phyloP scores from a whole-genome alignment of 257 asterid species.

The Nicotiana noctiflora region DNA sequence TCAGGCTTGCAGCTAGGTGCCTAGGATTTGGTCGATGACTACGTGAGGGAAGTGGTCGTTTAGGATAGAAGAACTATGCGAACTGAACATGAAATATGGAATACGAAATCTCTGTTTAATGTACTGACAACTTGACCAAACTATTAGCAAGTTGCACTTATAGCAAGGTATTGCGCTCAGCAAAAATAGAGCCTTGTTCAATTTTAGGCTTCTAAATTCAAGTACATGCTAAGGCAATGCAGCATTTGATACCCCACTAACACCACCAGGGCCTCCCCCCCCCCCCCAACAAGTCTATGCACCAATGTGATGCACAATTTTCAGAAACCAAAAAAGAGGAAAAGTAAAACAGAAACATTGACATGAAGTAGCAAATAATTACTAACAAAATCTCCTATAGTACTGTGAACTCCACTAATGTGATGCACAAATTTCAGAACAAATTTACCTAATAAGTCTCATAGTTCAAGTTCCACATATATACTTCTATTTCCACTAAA shows the following conservation, averaged over 20 bases:
- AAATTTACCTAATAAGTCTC: background rate
- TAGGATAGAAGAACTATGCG: background rate
- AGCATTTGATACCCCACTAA: background rate
- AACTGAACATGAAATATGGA: background rate
- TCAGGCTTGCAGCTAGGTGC: background rate
- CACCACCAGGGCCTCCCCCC: background rate
- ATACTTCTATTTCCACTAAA: background rate
- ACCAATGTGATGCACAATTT: background rate
- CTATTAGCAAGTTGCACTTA: background rate
- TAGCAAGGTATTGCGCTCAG: background rate
- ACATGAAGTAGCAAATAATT: background rate
- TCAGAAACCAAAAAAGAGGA: background rate
- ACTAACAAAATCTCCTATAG: background rate
- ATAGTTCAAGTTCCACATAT: background rate
- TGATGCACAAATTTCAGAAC: background rate
- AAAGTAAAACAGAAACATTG: background rate
- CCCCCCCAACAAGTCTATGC: background rate
- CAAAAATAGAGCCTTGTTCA: background rate
- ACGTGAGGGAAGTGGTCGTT: background rate
- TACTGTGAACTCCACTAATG: background rate
- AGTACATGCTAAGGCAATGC: background rate
- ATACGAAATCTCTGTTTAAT: background rate
- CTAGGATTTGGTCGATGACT: background rate
- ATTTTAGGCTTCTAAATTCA: background rate
- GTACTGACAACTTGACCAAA: background rate